phyloP scores from a whole-genome alignment of 495 filamentous ascomycete species.

The Oleoguttula mirabilis region DNA sequence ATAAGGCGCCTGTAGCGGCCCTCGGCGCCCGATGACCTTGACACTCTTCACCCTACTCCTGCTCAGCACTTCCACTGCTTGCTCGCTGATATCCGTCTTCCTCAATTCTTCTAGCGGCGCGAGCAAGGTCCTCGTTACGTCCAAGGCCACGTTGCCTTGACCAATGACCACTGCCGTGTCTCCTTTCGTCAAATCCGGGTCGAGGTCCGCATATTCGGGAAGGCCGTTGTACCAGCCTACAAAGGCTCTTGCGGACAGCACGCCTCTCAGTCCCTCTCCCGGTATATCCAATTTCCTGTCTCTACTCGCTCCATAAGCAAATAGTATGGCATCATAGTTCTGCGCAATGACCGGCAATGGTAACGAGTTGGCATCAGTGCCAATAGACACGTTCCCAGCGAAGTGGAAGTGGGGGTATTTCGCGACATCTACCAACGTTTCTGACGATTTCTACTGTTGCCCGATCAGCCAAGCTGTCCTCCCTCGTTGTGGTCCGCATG shows the following conservation, averaged over 20 bases:
- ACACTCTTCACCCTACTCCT: slow-evolving; percentile 69
- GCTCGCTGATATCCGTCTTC: slow-evolving; percentile 76
- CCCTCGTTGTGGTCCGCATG: no score
- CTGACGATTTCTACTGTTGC: slow-evolving; percentile 68
- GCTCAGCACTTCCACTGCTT: slow-evolving; percentile 61
- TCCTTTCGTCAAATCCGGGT: slow-evolving; percentile 61
- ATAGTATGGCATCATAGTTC: slow-evolving; percentile 85
- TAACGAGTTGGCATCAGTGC: slow-evolving; percentile 41
- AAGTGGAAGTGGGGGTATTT: slow-evolving; percentile 73
- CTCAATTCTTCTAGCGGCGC: slow-evolving; percentile 56
- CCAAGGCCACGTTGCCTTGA: slow-evolving; percentile 90
- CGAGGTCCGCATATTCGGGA: slow-evolving; percentile 66
- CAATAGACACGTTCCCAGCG: slow-evolving; percentile 77
- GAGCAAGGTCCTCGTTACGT: slow-evolving; percentile 81
- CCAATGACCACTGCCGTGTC: slow-evolving; percentile 85
- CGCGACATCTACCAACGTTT: slow-evolving; percentile 83
- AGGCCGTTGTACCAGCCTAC: slow-evolving; percentile 98
- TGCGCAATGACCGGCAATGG: slow-evolving; percentile 55
- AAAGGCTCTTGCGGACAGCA: slow-evolving; percentile 85
- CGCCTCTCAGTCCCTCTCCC: slow-evolving; percentile 63
- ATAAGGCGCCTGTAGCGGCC: slow-evolving; percentile 70
- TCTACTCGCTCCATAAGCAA: slow-evolving; percentile 81
- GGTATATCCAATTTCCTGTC: slow-evolving; percentile 69
- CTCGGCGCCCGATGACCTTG: slow-evolving; percentile 72
- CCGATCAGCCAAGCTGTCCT: no score